phyloP scores from a whole-genome alignment of 192 early-diverging fungal genomes.

The Linnemannia zychae region DNA sequence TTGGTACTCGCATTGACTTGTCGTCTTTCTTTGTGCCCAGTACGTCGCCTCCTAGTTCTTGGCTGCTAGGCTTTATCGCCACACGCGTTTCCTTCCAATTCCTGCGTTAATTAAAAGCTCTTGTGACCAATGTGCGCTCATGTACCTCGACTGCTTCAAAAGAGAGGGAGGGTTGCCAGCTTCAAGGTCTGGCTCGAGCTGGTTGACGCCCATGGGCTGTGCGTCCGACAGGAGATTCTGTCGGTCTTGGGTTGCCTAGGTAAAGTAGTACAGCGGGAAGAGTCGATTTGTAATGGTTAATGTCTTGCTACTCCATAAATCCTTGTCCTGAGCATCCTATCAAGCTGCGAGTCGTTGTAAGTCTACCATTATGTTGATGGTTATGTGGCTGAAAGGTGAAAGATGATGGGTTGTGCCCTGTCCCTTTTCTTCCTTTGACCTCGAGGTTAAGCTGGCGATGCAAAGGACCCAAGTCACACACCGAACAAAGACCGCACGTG shows the following conservation, averaged over 20 bases:
- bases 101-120: neutral
- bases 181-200: slow-evolving; percentile 59
- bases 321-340: neutral
- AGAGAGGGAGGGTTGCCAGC: slow-evolving; percentile 47
- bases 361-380: neutral
- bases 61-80: no score
- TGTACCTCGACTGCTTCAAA: slow-evolving; percentile 55
- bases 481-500: neutral
- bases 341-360: neutral
- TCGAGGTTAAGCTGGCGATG: neutral
- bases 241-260: slow-evolving; percentile 32
- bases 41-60: no score
- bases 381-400: neutral
- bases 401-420: slow-evolving; percentile 3
- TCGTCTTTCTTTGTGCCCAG: no score
- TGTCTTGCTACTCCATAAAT: neutral
- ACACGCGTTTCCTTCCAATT: neutral
- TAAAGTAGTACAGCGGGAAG: neutral
- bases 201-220: slow-evolving; percentile 52
- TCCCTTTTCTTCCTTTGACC: neutral
- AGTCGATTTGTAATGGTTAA: neutral
- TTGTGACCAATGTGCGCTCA: neutral
- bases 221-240: slow-evolving; percentile 49
- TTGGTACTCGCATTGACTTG: no score
- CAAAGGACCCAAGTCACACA: neutral